Base-by-base conservation (phyloP, 2,329 filamentous ascomycete species). In the Colletotrichum sojae region DNA sequence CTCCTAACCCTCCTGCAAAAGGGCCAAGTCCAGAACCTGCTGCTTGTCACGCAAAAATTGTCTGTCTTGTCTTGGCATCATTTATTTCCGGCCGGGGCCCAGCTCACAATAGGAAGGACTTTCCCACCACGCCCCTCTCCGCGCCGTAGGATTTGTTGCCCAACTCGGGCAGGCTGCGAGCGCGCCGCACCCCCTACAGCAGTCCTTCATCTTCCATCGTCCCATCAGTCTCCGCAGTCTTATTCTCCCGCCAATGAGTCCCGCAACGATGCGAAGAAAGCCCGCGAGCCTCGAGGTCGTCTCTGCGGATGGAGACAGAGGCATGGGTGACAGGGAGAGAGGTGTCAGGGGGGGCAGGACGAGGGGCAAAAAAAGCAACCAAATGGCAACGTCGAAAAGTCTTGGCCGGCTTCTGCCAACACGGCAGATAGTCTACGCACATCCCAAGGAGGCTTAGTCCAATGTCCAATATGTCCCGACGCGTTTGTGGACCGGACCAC, bases 161-260 rank as follows among this genome's bases (percentile, higher is more conserved):
- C 57, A 63, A 56, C 36, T 67, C 20, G 64, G 64, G 13, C n/a
- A 12, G n/a, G n/a, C 40, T 31, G 27, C 8, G 5, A 31, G 27
- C 27, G 27, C 51, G 51, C 27, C 57, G 51, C 64, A 51, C 62
- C 51, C 45, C 51, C 22, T 39, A 45, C 51, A 67, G 52, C 43
- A 31, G 57, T 56, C 64, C 53, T 57, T 63, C 63, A 67, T 63
- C 45, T 63, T 46, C 43, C 59, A 67, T 63, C 52, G 36, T 67
- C 53, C 45, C 64, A 61, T 48, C n/a, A 56, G 45, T 48, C 59
- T 57, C 64, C 64, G 52, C 64, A 56, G 45, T 18, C 39, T 27
- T 52, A 40, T 57, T 67, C 59, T 63, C 64, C 64, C 52, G 22
- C 64, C 59, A 63, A 53, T 58, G 52, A 46, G 6, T 57, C 10